These are phyloP conservation scores for Penicillium dipodomyicola DNA, from an alignment of 495 filamentous ascomycete species.

Conservation along the genomic window DNA sequence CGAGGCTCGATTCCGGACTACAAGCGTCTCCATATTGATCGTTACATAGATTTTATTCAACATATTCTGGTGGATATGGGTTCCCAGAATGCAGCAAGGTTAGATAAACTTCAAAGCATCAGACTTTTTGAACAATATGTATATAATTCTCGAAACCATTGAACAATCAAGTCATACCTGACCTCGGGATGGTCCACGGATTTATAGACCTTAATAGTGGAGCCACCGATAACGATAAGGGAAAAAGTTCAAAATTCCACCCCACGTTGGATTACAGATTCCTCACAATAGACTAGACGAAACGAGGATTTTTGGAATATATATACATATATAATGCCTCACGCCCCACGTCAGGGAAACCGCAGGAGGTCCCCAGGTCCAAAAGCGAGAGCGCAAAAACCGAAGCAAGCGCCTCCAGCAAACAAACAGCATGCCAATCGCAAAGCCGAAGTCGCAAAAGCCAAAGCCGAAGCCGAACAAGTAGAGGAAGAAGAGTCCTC, in stretches of 20 bases:
- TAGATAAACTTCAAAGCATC: neutral
- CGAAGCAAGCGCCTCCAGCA: conserved; percentile 9
- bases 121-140: neutral
- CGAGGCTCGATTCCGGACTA: neutral
- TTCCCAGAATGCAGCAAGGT: neutral
- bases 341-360: conserved; percentile 15
- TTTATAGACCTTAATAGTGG: conserved; percentile 1
- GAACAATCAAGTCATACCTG: neutral
- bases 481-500: conserved; percentile 8
- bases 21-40: neutral
- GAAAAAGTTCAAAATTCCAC: conserved; percentile 14
- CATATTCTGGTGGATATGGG: neutral
- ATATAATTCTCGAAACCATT: neutral
- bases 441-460: conserved; percentile 15
- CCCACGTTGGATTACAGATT: conserved; percentile 4
- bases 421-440: conserved; percentile 20
- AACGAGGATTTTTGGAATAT: neutral
- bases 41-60: neutral
- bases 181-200: neutral
- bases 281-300: neutral
- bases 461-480: conserved; percentile 12
- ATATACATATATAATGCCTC: conserved; percentile 11
- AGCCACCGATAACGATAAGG: conserved; percentile 13
- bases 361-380: conserved; percentile 9
- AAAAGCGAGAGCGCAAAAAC: neutral